Conservation (phyloP, 2,329 filamentous ascomycete species). For the Reticulascus tulasneorum region DNA sequence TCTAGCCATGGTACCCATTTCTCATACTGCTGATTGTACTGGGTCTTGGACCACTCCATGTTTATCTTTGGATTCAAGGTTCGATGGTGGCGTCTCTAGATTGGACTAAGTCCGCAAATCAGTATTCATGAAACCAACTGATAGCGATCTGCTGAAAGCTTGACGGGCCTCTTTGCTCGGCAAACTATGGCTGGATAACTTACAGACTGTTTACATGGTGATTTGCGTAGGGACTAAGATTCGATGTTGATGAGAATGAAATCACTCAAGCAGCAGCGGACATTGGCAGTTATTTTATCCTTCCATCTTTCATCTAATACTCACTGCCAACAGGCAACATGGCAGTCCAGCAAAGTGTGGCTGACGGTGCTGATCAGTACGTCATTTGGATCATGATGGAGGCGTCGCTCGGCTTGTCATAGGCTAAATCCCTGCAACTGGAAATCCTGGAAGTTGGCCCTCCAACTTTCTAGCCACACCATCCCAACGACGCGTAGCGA, state of each 20-base stretch:
- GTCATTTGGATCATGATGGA: slow-evolving; percentile 14
- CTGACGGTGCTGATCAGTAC: slow-evolving; percentile 10
- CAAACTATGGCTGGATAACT: slow-evolving; percentile 8
- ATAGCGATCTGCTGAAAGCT: background rate
- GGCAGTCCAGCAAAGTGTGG: slow-evolving; percentile 9
- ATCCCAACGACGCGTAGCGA: too few relatives aligned
- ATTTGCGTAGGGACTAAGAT: slow-evolving; percentile 7
- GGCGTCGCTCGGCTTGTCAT: slow-evolving; percentile 9
- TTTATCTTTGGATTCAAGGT: background rate
- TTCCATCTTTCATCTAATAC: slow-evolving; percentile 10
- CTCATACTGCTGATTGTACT: slow-evolving; percentile 70
- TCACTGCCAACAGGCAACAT: slow-evolving; percentile 4
- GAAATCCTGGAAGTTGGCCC: slow-evolving; percentile 13
- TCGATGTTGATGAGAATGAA: background rate
- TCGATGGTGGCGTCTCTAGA: too few relatives aligned
- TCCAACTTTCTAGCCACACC: too few relatives aligned
- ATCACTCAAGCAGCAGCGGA: background rate
- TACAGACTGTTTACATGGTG: background rate
- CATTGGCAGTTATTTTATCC: background rate
- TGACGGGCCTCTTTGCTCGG: background rate
- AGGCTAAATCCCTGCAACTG: slow-evolving; percentile 6
- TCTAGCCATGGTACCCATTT: slow-evolving; percentile 75
- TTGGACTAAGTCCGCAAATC: too few relatives aligned
- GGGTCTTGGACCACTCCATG: slow-evolving; percentile 56
- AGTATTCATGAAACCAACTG: background rate